A percentile compares a stretch with the other conserved stretches of the same genome.
phyloP scores from a whole-genome alignment of 2,329 filamentous ascomycete genomes.

The Microsporum canis region DNA sequence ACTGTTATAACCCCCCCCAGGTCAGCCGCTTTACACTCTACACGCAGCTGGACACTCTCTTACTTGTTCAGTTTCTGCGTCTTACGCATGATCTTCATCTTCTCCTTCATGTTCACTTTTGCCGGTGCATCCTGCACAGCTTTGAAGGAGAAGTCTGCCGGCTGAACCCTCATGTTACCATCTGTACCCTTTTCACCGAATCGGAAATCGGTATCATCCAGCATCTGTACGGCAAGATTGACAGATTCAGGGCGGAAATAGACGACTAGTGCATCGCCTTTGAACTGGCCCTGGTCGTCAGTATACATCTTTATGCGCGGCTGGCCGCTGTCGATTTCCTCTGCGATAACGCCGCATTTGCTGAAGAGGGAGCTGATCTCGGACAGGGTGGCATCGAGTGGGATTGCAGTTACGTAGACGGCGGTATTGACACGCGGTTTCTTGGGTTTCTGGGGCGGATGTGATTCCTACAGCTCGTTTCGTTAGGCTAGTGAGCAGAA shows the following conservation, averaged over 20 bases:
- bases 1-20: constrained; percentile 32
- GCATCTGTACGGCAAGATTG: constrained; percentile 46
- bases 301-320: constrained; percentile 90
- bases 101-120: constrained; percentile 52
- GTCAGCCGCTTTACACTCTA: not conserved
- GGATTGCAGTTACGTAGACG: constrained; percentile 82
- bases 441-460: constrained; percentile 24
- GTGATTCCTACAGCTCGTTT: not conserved
- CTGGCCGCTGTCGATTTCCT: constrained; percentile 79
- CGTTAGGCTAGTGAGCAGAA: not conserved
- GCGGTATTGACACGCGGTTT: constrained; percentile 63
- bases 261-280: constrained; percentile 83
- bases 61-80: constrained; percentile 72
- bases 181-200: constrained; percentile 42
- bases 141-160: constrained; percentile 85
- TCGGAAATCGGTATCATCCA: constrained; percentile 57
- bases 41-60: not conserved
- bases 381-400: constrained; percentile 61
- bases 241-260: constrained; percentile 97
- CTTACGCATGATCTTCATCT: constrained; percentile 82
- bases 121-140: constrained; percentile 57
- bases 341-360: constrained; percentile 82
- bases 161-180: constrained; percentile 67
- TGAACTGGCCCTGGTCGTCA: constrained; percentile 71
- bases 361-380: constrained; percentile 80